Conservation (phyloP, 352 stramenopile genomes). For the Phytophthora boehmeriae region DNA sequence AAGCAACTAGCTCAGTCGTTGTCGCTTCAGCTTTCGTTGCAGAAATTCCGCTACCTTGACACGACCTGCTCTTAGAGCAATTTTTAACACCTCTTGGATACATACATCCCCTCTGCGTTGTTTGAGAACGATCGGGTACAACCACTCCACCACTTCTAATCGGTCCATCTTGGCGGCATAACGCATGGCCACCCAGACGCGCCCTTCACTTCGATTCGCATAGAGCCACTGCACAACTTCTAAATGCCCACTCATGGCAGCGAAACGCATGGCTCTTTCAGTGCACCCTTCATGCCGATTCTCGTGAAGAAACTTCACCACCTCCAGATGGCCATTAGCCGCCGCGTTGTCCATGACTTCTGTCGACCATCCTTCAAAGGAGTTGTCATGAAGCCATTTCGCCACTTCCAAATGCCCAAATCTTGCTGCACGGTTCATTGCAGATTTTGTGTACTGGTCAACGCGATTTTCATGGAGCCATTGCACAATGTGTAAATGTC, state of each 20-base stretch:
- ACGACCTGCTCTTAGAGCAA: slow-evolving; percentile 12
- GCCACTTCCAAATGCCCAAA: slow-evolving; percentile 16
- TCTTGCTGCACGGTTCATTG: no score
- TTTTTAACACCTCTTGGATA: slow-evolving; percentile 10
- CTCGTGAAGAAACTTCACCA: not conserved
- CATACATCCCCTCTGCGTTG: slow-evolving; percentile 9
- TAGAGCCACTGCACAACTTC: slow-evolving; percentile 22
- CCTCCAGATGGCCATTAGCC: slow-evolving; percentile 4
- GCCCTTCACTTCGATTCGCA: slow-evolving; percentile 12
- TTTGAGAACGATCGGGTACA: slow-evolving; percentile 10
- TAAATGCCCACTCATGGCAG: slow-evolving; percentile 7
- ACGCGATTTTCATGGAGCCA: slow-evolving; percentile 22
- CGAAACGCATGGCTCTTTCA: not conserved
- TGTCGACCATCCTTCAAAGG: slow-evolving; percentile 20
- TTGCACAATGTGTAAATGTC: slow-evolving; percentile 11
- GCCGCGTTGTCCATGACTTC: slow-evolving; percentile 19
- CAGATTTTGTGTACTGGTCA: no score
- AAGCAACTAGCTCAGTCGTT: no score
- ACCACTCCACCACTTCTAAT: slow-evolving; percentile 14
- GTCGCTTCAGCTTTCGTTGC: not conserved
- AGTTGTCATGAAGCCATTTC: slow-evolving; percentile 17
- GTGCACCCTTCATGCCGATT: not conserved
- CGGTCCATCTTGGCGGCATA: slow-evolving; percentile 22
- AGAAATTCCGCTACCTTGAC: slow-evolving; percentile 8
- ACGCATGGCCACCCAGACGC: slow-evolving; percentile 3